phyloP scores from a whole-genome alignment of 2,329 filamentous ascomycete genomes.

The Nemania sp. region DNA sequence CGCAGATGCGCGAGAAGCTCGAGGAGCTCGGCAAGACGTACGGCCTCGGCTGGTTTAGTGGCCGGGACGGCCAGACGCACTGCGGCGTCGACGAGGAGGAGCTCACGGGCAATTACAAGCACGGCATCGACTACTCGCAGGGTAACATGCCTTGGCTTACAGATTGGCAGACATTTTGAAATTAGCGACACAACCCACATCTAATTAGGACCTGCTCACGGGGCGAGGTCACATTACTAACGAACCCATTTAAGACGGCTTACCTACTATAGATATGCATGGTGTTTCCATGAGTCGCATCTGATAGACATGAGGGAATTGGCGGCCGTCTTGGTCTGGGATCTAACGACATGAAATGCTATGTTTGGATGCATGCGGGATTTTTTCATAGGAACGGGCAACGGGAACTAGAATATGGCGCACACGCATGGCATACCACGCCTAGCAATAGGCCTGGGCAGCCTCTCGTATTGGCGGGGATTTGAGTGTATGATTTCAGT shows the following conservation, averaged over 20 bases:
- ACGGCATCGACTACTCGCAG: slow-evolving; percentile 65
- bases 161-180: slow-evolving; percentile 54
- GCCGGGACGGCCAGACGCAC: slow-evolving; percentile 78
- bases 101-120: slow-evolving; percentile 72
- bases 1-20: slow-evolving; percentile 71
- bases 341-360: neutral
- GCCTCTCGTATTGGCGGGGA: neutral
- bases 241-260: too few species aligned
- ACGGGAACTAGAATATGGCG: slow-evolving; percentile 20
- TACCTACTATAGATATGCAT: too few species aligned
- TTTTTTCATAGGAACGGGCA: slow-evolving; percentile 25
- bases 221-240: neutral
- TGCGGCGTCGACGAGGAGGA: slow-evolving; percentile 84
- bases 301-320: slow-evolving; percentile 11
- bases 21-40: slow-evolving; percentile 74
- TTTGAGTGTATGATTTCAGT: neutral
- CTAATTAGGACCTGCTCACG: neutral
- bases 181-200: neutral
- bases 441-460: neutral
- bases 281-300: slow-evolving; percentile 24
- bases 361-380: slow-evolving; percentile 11
- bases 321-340: neutral
- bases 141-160: slow-evolving; percentile 65
- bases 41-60: slow-evolving; percentile 81
- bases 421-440: neutral